A percentile compares a stretch with the other conserved stretches of the same genome.
Conservation (phyloP, 2,329 filamentous ascomycete genomes). For the Phialophora macrospora region DNA sequence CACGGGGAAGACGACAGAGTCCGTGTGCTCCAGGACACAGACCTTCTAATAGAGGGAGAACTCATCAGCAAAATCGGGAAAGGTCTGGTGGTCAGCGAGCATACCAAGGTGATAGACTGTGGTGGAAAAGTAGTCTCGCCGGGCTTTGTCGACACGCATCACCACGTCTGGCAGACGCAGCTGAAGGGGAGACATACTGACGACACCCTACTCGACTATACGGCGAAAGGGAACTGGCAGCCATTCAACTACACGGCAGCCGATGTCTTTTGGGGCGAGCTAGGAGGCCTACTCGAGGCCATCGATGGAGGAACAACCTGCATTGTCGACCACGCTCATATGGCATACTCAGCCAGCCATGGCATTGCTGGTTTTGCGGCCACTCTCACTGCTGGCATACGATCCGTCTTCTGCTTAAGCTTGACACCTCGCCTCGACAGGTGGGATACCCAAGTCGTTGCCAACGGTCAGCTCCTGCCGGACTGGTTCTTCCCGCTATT, state of each 20-base stretch:
- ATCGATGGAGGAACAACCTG: constrained; percentile 16
- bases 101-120: constrained; percentile 14
- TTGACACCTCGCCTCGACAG: constrained; percentile 15
- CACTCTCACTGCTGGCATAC: constrained; percentile 1
- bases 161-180: constrained; percentile 16
- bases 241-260: constrained; percentile 13
- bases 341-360: constrained; percentile 13
- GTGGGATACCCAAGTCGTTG: constrained; percentile 11
- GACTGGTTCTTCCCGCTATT: constrained; percentile 16
- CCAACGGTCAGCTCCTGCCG: constrained; percentile 4
- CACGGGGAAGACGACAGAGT: constrained; percentile 5
- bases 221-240: constrained; percentile 16
- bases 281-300: constrained; percentile 11
- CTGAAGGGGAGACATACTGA: constrained; percentile 14
- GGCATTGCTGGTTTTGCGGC: constrained; percentile 7
- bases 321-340: constrained; percentile 18
- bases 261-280: constrained; percentile 18
- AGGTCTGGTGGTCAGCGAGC: neutral
- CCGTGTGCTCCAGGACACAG: constrained; percentile 5
- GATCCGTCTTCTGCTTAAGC: constrained; percentile 11
- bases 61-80: constrained; percentile 12
- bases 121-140: constrained; percentile 10
- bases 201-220: constrained; percentile 20
- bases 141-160: constrained; percentile 18
- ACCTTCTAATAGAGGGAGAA: constrained; percentile 11